Conservation (phyloP, 345 rosid species). For the Salix viminalis region DNA sequence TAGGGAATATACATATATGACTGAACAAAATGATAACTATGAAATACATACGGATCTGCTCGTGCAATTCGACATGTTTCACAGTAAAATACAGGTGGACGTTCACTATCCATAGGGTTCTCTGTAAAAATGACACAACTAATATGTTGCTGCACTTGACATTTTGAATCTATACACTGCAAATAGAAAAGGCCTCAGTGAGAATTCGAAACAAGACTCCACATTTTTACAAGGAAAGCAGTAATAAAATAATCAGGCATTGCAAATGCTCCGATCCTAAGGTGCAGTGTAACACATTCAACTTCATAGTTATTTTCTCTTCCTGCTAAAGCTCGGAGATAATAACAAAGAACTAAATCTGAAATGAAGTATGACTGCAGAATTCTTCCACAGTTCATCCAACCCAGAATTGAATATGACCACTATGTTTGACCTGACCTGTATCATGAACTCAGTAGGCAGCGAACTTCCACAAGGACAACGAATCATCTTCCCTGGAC, state of each 20-base stretch:
- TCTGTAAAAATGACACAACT: conserved; percentile 32
- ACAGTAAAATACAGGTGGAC: conserved; percentile 26
- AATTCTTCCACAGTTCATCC: neutral
- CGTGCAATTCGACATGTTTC: conserved; percentile 37
- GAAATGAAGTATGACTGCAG: neutral
- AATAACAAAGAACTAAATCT: neutral
- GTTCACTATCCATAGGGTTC: conserved; percentile 22
- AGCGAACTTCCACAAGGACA: conserved; percentile 35
- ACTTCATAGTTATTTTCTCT: neutral
- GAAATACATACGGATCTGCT: conserved; percentile 43
- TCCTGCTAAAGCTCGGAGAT: neutral
- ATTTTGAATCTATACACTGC: conserved; percentile 38
- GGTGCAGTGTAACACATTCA: neutral
- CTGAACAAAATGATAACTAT: neutral
- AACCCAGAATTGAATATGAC: neutral
- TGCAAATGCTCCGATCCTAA: neutral
- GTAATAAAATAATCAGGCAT: neutral
- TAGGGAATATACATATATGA: neutral
- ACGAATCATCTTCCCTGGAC: conserved; percentile 8
- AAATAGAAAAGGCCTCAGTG: conserved; percentile 4
- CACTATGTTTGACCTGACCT: conserved; percentile 20
- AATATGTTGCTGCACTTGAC: conserved; percentile 36
- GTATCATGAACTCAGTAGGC: conserved; percentile 22
- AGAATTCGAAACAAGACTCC: neutral
- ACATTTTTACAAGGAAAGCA: neutral